Percentiles rank a stretch among this genome's conserved stretches.
Evolutionary conservation across 306 rosid species (phyloP).

Genomic region (Rosa multiflora): DNA sequence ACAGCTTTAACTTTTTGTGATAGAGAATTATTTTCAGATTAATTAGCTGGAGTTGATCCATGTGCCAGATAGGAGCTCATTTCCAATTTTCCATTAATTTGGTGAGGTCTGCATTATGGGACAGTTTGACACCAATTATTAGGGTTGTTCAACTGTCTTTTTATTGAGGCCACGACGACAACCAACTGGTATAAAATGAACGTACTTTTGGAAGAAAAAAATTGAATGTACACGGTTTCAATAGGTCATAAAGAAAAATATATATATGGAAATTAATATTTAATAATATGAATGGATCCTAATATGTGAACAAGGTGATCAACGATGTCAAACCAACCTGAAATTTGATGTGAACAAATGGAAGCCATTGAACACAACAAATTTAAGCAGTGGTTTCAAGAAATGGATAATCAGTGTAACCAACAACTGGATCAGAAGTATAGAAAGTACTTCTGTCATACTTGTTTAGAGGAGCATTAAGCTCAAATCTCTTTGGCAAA

Average conservation of each 20-base stretch:
- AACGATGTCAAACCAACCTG: no score
- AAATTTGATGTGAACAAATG: no score
- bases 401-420: constrained; percentile 54
- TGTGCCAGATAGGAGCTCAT: background rate
- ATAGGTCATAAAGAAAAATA: no score
- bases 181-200: background rate
- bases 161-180: background rate
- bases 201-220: no score
- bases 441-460: constrained; percentile 44
- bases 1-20: background rate
- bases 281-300: no score
- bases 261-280: no score
- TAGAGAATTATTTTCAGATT: background rate
- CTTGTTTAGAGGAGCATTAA: background rate
- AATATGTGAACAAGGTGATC: no score
- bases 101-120: background rate
- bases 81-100: background rate
- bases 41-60: background rate
- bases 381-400: background rate
- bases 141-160: background rate
- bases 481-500: background rate
- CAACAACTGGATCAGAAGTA: constrained; percentile 38
- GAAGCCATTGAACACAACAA: no score
- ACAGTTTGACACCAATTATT: background rate
- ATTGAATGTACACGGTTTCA: no score